Base-by-base conservation (phyloP, 2,329 filamentous ascomycete genomes). In the Xylariaceae sp. region DNA sequence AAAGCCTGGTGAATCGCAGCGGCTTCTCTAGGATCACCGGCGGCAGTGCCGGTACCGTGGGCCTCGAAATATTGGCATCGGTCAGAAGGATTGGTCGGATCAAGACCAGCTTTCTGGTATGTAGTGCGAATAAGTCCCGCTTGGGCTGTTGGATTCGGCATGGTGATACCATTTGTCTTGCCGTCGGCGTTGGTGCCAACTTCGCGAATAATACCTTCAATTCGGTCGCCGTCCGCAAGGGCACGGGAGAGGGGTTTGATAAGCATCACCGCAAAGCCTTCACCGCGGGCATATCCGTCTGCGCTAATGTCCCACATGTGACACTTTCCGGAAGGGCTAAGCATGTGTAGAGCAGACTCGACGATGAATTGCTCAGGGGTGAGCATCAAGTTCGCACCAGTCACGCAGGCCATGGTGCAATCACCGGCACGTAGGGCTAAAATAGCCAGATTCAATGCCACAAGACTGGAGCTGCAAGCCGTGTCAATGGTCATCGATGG, bases 221-320 rank as follows among this genome's bases (percentile, higher is more conserved):
- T 77, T 1, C 55, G 46, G 49, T 76, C 74, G 3, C 77, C 76
- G 46, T 80, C 79, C 3, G 68, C 67, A 7, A 84, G 54, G 0
- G 82, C 82, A 36, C 71, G 72, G 30, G 72, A 74, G 21, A 76
- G 65, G 0, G 71, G 72, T 65, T 84, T 84, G 16, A 84, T 61
- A 4, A 83, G 64, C 2, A 84, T 41, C 7, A 74, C 71, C 0
- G 71, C 76, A 12, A 77, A 64, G 2, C 80, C 81, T 60, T 84
- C 81, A 13, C 80, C 81, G n/a, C 80, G 73, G 0, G 74, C 79
- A 58, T 84, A 85, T 0, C 82, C 82, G 54, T 81, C 72, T 0
- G 78, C 81, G 3, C 61, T 61, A 2, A 66, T 63, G 55, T 83
- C 80, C 68, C 76, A 81, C 66, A 74, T 75, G 36, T 70, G 71